Base-by-base conservation (phyloP, 176 grass and related monocot genomes). In the Avena sativa region DNA sequence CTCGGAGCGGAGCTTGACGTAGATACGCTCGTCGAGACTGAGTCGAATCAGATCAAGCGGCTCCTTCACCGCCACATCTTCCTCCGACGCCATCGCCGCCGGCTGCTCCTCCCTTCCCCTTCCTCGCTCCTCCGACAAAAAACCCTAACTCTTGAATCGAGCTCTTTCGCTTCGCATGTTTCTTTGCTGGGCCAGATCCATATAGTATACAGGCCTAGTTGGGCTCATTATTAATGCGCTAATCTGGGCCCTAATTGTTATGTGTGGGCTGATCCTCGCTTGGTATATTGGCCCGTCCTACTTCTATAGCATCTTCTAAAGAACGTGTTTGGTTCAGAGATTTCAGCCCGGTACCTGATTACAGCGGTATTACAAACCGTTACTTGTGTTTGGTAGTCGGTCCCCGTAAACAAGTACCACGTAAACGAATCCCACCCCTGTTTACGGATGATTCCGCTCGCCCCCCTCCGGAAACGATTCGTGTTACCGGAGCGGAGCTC, bases 11-110 rank as follows among this genome's bases (percentile, higher is more conserved):
- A 99, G 92, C 91, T 99, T 97, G 80, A 99, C 97, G 73, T 99
- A 99, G 91, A 99, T 97, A 83, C 97, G 97, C 89, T 99, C 94
- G 86, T 99, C 97, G 30, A 99, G 94, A 68, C 97, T 99, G 49
- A 99, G 97, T 57, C 94, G 77, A 64, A 99, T 95, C 86, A 99
- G 97, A 95, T 99, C 97, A 79, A 99, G 87, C 6, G 94, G 97
- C 91, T 99, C 97, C 91, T 97, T 97, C 89, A 97, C 97, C 48
- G 97, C 82, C 69, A 91, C 92, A 63, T 98, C 96, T 86, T 98
- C 96, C 76, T 98, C 96, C 26, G 91, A 85, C 64, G 88, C 89
- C 65, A 12, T 46, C 87, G 25, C 17, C 77, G 21, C 8, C 82
- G 47, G 17, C 88, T 11, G 21, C 5, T 57, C 20, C 58, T 25